Evolutionary conservation across 177 flowering plant species (phyloP), one percentile per base, ranked within the genome.

Genomic region (Telopea speciosissima): DNA sequence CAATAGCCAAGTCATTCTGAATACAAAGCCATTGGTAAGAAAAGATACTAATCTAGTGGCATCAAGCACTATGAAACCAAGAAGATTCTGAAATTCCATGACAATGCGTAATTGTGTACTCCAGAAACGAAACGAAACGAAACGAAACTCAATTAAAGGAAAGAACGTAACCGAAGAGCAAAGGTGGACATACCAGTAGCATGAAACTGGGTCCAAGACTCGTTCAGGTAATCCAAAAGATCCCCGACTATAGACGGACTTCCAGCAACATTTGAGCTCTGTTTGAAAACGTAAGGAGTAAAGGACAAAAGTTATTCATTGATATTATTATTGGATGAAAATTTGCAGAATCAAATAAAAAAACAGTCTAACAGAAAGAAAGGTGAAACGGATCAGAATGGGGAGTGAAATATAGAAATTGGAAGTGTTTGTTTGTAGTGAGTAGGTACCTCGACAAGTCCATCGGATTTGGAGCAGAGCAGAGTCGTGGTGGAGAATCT

Each of bases 131-230:
- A n/a, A n/a, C n/a, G n/a, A n/a, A n/a, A n/a, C n/a, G n/a, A n/a
- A 4, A 45, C 19, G 19, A 45, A 12, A 45, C 16, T 16, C 19
- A 13, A 45, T 12, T 45, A 45, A 16, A 45, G 12, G 40, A 33
- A 33, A 33, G 40, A 5, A 33, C 40, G 40, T 33, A 33, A 33
- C 40, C 40, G 40, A 26, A 26, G 31, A 26, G 31, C 31, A 26
- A 26, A 26, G 1, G 31, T 26, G 31, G 31, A 42, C 24, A 62
- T 80, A 90, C 96, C 98, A 2, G 98, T 90, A 58, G 97, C 96
- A 71, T 92, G 96, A 84, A 92, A 92, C 28, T 89, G 98, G 65
- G 96, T 92, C 96, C 98, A 93, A 3, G 97, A 90, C 72, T 93
- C 98, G 62, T 93, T 93, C 70, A 93, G 87, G 72, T 85, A 93